Conservation (phyloP, 176 grass and related monocot species). For the sorghum (Sorghum bicolor) region Sorghum_bicolor_NCBIv3 NC_012871.2:69850501-69851000, state of each 20-base stretch:
- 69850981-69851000: not conserved
- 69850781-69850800: conserved; percentile 56
- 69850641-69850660: conserved; percentile 5
- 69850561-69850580: not conserved
- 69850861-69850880: conserved; percentile 72
- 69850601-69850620: not conserved
- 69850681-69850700: conserved; percentile 64
- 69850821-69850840: conserved; percentile 81
- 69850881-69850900: conserved; percentile 76
- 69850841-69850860: conserved; percentile 91
- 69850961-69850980: not conserved
- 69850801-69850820: conserved; percentile 57
- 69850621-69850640: not conserved
- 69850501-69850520: not conserved
- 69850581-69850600: not conserved
- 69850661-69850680: conserved; percentile 73
- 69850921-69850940: conserved; percentile 78
- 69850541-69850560: conserved; percentile 19
- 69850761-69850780: conserved; percentile 80
- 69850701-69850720: conserved; percentile 54
- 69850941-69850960: conserved; percentile 29
- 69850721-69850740: conserved; percentile 82
- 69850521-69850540: not conserved
- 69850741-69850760: conserved; percentile 71
- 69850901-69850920: conserved; percentile 67